Evolutionary conservation across 495 filamentous ascomycete genomes (phyloP).

Genomic region (Penicillium turbatum): DNA sequence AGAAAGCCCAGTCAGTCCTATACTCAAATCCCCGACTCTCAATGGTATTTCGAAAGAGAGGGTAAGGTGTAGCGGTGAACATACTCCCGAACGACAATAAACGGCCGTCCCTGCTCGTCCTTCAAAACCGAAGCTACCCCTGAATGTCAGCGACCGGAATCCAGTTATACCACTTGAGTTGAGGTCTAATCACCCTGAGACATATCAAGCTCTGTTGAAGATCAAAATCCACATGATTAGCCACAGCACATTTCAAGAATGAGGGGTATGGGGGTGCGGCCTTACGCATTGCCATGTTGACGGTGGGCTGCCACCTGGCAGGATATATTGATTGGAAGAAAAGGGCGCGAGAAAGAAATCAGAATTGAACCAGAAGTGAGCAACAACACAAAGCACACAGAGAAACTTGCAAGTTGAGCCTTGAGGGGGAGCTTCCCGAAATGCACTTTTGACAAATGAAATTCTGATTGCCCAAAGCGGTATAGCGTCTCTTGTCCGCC

Average conservation of each 20-base stretch:
- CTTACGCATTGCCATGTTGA: constrained; percentile 64
- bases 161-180: neutral
- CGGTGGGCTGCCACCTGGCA: constrained; percentile 36
- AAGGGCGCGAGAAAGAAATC: constrained; percentile 1
- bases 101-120: constrained; percentile 95
- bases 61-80: constrained; percentile 35
- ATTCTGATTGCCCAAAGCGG: constrained; percentile 37
- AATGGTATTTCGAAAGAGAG: constrained; percentile 4
- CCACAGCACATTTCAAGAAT: constrained; percentile 21
- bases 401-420: constrained; percentile 11
- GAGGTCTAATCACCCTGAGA: constrained; percentile 55
- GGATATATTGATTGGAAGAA: constrained; percentile 15
- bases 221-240: constrained; percentile 23
- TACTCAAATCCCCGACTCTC: neutral
- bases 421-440: constrained; percentile 23
- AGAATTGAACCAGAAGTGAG: constrained; percentile 11
- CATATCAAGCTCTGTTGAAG: constrained; percentile 61
- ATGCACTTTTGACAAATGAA: constrained; percentile 26
- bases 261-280: constrained; percentile 31
- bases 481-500: constrained; percentile 32
- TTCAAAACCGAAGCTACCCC: constrained; percentile 65
- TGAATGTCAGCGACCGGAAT: constrained; percentile 26
- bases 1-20: constrained; percentile 15
- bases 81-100: constrained; percentile 98
- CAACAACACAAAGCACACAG: constrained; percentile 15